Conservation (phyloP, 2,329 filamentous ascomycete species). For the Pseudogymnoascus sp. region DNA sequence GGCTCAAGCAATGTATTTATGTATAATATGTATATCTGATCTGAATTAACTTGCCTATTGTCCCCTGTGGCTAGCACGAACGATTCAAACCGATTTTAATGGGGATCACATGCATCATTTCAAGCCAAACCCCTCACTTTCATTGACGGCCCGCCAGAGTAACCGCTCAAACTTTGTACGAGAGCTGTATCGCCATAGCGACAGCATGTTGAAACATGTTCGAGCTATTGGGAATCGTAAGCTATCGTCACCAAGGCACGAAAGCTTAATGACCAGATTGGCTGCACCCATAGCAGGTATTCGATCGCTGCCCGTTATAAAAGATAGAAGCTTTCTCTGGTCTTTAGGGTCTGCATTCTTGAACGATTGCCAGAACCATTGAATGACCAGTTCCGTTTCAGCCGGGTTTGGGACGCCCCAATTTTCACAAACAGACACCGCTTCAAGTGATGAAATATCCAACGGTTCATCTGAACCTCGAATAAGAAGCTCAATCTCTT, state of each 20-base stretch:
- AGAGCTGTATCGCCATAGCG: conserved; percentile 64
- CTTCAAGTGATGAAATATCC: conserved; percentile 67
- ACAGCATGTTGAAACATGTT: conserved; percentile 85
- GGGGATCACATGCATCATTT: conserved; percentile 44
- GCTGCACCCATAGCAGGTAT: conserved; percentile 83
- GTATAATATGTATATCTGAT: conserved; percentile 1
- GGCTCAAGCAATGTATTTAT: conserved; percentile 1
- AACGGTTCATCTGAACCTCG: conserved; percentile 78
- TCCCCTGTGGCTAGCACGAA: not conserved
- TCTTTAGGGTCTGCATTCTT: conserved; percentile 54
- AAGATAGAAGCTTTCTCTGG: conserved; percentile 73
- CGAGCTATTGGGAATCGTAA: conserved; percentile 74
- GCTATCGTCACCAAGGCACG: conserved; percentile 67
- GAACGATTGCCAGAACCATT: conserved; percentile 88
- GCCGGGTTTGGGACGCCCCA: conserved; percentile 56
- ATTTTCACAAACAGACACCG: conserved; percentile 74
- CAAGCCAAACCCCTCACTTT: conserved; percentile 87
- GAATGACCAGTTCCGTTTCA: conserved; percentile 58
- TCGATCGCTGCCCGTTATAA: conserved; percentile 84
- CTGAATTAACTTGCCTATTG: not conserved
- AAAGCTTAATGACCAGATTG: conserved; percentile 68
- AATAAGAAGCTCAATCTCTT: conserved; percentile 85
- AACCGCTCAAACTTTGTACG: conserved; percentile 60
- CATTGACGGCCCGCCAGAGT: conserved; percentile 79
- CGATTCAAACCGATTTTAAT: too few species aligned